Evolutionary conservation across 2,329 filamentous ascomycete species (phyloP).

Genomic region (Monosporascus sp.): DNA sequence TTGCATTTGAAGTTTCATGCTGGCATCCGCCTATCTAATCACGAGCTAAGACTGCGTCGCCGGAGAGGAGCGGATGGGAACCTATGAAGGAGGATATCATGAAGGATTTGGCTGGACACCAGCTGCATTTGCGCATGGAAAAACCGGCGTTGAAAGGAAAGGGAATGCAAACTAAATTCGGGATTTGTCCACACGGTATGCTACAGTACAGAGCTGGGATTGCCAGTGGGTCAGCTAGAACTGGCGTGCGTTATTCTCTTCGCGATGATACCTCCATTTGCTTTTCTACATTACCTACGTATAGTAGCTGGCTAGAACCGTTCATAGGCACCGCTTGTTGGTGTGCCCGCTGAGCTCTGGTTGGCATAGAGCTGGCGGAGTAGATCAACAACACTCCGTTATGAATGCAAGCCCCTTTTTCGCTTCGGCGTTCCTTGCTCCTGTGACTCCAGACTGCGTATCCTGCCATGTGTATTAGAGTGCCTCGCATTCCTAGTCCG

Average conservation of each 20-base stretch:
- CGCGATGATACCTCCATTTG: constrained; percentile 13
- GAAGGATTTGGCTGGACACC: background rate
- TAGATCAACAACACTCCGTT: too few relatives aligned
- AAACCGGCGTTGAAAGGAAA: constrained; percentile 9
- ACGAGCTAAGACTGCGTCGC: background rate
- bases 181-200: background rate
- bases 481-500: too few relatives aligned
- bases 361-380: too few relatives aligned
- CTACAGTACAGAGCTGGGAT: background rate
- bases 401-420: too few relatives aligned
- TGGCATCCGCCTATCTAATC: background rate
- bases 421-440: too few relatives aligned
- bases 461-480: too few relatives aligned
- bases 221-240: background rate
- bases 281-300: constrained; percentile 2
- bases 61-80: background rate
- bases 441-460: too few relatives aligned
- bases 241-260: constrained; percentile 1
- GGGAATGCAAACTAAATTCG: background rate
- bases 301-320: constrained; percentile 1
- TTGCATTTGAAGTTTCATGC: too few relatives aligned
- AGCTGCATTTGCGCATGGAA: constrained; percentile 6
- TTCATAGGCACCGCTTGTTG: background rate
- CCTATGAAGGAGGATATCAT: background rate
- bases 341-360: background rate